These are phyloP conservation scores for Candida tibetensis DNA, from an alignment of 805 yeast genomes.

Conservation along the genomic window DNA sequence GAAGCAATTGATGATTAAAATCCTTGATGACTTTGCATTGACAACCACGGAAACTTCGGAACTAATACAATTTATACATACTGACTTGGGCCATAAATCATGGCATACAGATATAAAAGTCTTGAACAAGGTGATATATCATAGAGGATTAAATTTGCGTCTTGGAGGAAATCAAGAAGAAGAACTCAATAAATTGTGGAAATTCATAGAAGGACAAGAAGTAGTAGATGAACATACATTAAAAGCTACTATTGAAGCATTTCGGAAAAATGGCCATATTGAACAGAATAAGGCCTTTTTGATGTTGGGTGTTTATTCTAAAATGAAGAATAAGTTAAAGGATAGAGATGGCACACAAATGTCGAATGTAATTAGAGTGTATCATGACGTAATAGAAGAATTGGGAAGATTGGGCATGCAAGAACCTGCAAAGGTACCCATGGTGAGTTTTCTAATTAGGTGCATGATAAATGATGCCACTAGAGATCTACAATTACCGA, in stretches of 20 bases:
- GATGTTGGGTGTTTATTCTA: constrained; percentile 7
- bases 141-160: constrained; percentile 5
- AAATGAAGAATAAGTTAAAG: background rate
- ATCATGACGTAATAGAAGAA: constrained; percentile 7
- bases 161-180: background rate
- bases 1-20: constrained; percentile 25
- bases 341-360: background rate
- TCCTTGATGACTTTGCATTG: constrained; percentile 34
- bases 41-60: constrained; percentile 27
- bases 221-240: constrained; percentile 6
- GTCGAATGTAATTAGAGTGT: constrained; percentile 2
- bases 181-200: constrained; percentile 8
- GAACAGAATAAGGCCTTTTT: background rate
- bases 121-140: constrained; percentile 26
- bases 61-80: constrained; percentile 32
- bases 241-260: constrained; percentile 6
- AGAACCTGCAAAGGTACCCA: background rate
- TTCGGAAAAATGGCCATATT: constrained; percentile 5
- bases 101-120: constrained; percentile 32
- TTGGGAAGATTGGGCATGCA: constrained; percentile 2
- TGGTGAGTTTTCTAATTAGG: constrained; percentile 5
- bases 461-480: constrained; percentile 11
- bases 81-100: constrained; percentile 24
- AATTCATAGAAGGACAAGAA: constrained; percentile 3
- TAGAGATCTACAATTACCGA: constrained; percentile 6